Conservation (phyloP, 768 basidiomycete species). For the Kwoniella europaea region DNA sequence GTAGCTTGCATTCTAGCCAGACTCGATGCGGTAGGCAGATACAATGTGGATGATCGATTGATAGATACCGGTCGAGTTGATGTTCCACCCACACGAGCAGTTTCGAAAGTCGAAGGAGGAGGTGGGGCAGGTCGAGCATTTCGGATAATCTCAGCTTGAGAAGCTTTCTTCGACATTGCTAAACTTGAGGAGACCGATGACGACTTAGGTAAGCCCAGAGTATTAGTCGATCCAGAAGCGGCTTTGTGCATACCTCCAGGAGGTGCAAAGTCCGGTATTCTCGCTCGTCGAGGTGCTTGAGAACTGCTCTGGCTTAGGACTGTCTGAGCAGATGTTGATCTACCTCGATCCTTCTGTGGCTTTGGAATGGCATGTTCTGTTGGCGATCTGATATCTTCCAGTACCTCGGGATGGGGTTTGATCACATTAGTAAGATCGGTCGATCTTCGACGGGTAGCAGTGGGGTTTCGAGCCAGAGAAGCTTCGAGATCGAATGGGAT, state of each 20-base stretch:
- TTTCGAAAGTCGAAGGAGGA: constrained; percentile 25
- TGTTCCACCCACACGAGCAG: background rate
- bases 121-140: constrained; percentile 44
- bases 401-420: constrained; percentile 26
- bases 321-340: constrained; percentile 41
- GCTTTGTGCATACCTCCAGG: background rate
- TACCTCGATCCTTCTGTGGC: constrained; percentile 16
- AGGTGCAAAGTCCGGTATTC: constrained; percentile 33
- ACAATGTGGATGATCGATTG: constrained; percentile 42
- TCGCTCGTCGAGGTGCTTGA: constrained; percentile 14
- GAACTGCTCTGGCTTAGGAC: constrained; percentile 13
- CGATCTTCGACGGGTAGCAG: constrained; percentile 28
- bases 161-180: constrained; percentile 31
- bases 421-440: constrained; percentile 30
- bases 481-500: constrained; percentile 25
- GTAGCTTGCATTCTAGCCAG: constrained; percentile 53
- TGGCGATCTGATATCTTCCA: constrained; percentile 11
- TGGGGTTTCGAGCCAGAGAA: constrained; percentile 20
- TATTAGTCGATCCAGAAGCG: constrained; percentile 22
- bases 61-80: constrained; percentile 13
- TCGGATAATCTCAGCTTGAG: constrained; percentile 44
- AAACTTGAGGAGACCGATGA: constrained; percentile 34
- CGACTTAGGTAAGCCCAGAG: constrained; percentile 38
- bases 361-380: background rate
- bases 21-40: constrained; percentile 45